Percentiles rank a stretch among this genome's conserved stretches.
Conservation (phyloP, 768 basidiomycete species). For the Russula earlei region DNA sequence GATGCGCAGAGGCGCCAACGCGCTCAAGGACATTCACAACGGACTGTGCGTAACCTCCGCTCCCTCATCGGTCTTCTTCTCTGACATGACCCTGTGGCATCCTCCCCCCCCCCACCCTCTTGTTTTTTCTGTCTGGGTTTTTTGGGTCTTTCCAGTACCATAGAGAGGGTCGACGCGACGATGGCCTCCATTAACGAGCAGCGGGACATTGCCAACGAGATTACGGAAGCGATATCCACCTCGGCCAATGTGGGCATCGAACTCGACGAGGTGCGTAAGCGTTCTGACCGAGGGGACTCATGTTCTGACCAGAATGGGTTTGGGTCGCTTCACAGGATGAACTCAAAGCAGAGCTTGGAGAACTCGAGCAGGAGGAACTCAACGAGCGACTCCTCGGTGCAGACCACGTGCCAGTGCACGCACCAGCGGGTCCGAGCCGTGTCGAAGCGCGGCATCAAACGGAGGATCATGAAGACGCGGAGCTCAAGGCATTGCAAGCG, state of each 20-base stretch:
- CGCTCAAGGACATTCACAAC: constrained; percentile 81
- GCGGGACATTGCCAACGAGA: constrained; percentile 86
- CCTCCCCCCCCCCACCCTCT: not conserved
- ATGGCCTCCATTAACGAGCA: constrained; percentile 87
- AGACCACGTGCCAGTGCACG: constrained; percentile 82
- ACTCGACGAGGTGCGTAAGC: constrained; percentile 60
- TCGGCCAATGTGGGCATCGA: constrained; percentile 47
- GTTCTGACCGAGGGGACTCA: no score
- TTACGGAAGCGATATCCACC: constrained; percentile 78
- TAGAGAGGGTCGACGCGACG: constrained; percentile 82
- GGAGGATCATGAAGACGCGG: constrained; percentile 83
- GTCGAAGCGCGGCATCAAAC: constrained; percentile 24
- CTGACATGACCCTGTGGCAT: no score
- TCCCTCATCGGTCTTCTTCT: not conserved
- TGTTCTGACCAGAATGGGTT: no score
- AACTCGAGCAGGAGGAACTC: constrained; percentile 81
- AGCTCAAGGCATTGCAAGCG: constrained; percentile 84
- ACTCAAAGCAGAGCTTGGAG: constrained; percentile 69
- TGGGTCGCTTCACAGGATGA: constrained; percentile 46
- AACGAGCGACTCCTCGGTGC: constrained; percentile 79
- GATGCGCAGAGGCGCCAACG: constrained; percentile 93
- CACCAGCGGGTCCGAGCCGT: constrained; percentile 50
- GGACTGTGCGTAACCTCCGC: constrained; percentile 55
- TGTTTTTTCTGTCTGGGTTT: not conserved
- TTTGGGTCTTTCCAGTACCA: constrained; percentile 40